Evolutionary conservation across 2,329 filamentous ascomycete genomes (phyloP), one percentile per base, ranked within the genome.

Genomic region (Colletotrichum lindemuthianum): DNA sequence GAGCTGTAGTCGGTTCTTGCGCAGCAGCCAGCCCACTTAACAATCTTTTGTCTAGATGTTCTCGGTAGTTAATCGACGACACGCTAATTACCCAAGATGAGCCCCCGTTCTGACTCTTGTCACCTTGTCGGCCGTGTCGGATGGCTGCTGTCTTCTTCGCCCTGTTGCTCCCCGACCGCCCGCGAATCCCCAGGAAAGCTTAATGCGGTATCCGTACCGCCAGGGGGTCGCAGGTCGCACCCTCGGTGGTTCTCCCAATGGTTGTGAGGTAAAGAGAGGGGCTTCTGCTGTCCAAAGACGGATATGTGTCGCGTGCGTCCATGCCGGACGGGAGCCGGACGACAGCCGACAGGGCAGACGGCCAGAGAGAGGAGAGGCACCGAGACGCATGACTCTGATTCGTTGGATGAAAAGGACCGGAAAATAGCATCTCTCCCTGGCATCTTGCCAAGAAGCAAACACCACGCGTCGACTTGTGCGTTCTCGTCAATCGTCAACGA

Each of bases 151-250:
- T 24, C 45, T 36, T 24, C 13, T 33, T 33, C 43, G 15, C 8
- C 44, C 34, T 57, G 54, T 36, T 53, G 48, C 39, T 48, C 39
- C 36, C 51, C 40, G 40, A 53, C 24, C 11, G 32, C 11, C 61
- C 49, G 40, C 45, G 52, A 56, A 56, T 61, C 61, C 59, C 51
- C 61, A 63, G 58, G 58, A 65, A 61, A 65, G 63, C 63, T 65
- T 65, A 53, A 48, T 36, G 16, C 40, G 41, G 34, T 40, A 39
- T 34, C 12, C 15, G 24, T 24, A 24, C 24, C 24, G 4, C 24
- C 48, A 32, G 36, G 61, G 45, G 40, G 1, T 34, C 51, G 51
- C 48, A 45, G 57, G 16, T 24, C 33, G 6, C 36, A 9, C 43
- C 24, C 41, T 13, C 41, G 11, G 13, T 43, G 13, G 41, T 13